These are phyloP conservation scores for Penicillium subrubescens DNA, from an alignment of 495 filamentous ascomycete genomes.

Conservation along the genomic window DNA sequence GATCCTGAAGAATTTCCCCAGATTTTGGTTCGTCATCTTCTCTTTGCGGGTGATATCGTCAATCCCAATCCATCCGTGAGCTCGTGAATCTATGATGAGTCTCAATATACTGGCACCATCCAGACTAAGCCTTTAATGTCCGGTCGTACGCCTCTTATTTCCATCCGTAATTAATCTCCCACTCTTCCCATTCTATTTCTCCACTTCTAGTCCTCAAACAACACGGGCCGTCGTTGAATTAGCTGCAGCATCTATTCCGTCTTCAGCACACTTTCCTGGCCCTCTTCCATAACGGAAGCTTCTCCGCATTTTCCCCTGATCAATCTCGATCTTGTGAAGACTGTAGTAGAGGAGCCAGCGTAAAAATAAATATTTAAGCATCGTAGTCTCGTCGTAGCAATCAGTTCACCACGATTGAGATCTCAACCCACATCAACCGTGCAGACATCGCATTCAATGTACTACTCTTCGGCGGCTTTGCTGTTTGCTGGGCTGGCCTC, in stretches of 20 bases:
- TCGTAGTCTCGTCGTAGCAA: background rate
- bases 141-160: background rate
- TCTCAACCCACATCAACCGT: background rate
- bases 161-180: conserved; percentile 7
- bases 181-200: background rate
- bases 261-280: background rate
- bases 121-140: background rate
- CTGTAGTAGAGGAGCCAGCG: background rate
- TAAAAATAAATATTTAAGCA: background rate
- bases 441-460: background rate
- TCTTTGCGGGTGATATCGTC: background rate
- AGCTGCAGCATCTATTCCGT: background rate
- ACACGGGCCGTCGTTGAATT: conserved; percentile 14
- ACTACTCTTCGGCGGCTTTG: conserved; percentile 15
- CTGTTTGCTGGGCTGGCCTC: conserved; percentile 25
- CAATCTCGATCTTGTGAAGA: too few relatives aligned
- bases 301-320: conserved; percentile 2
- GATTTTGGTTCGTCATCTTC: background rate
- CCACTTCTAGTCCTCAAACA: conserved; percentile 23
- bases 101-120: background rate
- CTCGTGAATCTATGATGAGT: background rate
- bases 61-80: background rate
- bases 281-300: conserved; percentile 16
- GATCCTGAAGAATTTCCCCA: background rate
- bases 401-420: background rate